A percentile compares a stretch with the other conserved stretches of the same genome.
These are phyloP conservation scores for Pythium plurisporium DNA, from an alignment of 352 stramenopile genomes.

Conservation along the genomic window DNA sequence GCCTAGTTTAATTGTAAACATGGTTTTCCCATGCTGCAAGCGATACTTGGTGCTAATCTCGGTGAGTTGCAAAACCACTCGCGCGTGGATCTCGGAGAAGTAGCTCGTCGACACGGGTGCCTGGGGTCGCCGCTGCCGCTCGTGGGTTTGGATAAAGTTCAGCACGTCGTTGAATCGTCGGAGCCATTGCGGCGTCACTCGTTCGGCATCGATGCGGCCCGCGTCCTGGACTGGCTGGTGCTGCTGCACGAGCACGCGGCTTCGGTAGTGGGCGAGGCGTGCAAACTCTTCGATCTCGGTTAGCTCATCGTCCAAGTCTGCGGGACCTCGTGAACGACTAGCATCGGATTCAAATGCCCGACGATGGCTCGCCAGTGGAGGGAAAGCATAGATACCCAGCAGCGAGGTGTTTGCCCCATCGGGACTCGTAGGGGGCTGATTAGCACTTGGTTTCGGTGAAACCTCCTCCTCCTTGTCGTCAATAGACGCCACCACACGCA, in stretches of 20 bases:
- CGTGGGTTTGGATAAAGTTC: slow-evolving; percentile 25
- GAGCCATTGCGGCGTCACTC: slow-evolving; percentile 45
- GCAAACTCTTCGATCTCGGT: slow-evolving; percentile 44
- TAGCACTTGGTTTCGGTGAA: neutral
- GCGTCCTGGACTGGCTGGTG: slow-evolving; percentile 25
- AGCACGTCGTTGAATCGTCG: slow-evolving; percentile 30
- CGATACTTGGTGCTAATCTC: slow-evolving; percentile 36
- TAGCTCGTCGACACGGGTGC: no score
- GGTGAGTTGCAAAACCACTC: slow-evolving; percentile 40
- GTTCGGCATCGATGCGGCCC: neutral
- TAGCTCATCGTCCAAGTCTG: slow-evolving; percentile 31
- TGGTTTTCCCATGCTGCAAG: slow-evolving; percentile 31
- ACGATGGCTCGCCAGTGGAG: slow-evolving; percentile 13
- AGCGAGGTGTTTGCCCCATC: slow-evolving; percentile 10
- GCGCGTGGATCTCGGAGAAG: slow-evolving; percentile 51
- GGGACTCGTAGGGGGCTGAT: neutral
- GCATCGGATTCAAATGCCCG: slow-evolving; percentile 5
- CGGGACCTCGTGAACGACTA: neutral
- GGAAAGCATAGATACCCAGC: slow-evolving; percentile 44
- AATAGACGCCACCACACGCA: neutral
- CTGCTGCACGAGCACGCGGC: slow-evolving; percentile 36
- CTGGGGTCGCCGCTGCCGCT: no score
- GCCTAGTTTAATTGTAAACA: slow-evolving; percentile 36
- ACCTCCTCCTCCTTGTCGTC: neutral
- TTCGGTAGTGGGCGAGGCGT: slow-evolving; percentile 56